phyloP scores from a whole-genome alignment of 2,329 filamentous ascomycete genomes.

The Aspergillus sp. region DNA sequence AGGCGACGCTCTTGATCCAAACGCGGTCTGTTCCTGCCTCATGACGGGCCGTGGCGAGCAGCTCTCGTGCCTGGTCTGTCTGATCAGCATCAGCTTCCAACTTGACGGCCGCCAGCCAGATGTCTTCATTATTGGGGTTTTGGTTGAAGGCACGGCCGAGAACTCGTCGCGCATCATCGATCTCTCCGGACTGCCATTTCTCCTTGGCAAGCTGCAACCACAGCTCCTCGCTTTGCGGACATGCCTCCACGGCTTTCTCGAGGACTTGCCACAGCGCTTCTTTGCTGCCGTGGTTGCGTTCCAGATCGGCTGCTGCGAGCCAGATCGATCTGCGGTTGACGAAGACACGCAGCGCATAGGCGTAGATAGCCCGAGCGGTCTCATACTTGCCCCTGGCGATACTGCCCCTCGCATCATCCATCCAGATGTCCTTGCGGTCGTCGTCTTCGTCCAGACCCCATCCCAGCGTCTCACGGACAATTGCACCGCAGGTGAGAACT shows the following conservation, averaged over 20 bases:
- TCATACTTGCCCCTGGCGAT: slow-evolving; percentile 77
- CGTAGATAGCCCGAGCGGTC: slow-evolving; percentile 88
- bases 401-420: slow-evolving; percentile 80
- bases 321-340: slow-evolving; percentile 81
- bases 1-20: slow-evolving; percentile 93
- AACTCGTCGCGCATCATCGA: slow-evolving; percentile 78
- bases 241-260: slow-evolving; percentile 89
- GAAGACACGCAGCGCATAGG: slow-evolving; percentile 83
- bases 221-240: slow-evolving; percentile 80
- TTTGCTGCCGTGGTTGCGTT: slow-evolving; percentile 78
- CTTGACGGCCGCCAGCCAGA: slow-evolving; percentile 94
- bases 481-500: slow-evolving; percentile 75
- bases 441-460: slow-evolving; percentile 94
- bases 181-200: slow-evolving; percentile 81
- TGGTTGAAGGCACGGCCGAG: slow-evolving; percentile 87
- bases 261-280: slow-evolving; percentile 78
- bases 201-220: slow-evolving; percentile 97
- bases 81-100: slow-evolving; percentile 87
- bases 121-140: slow-evolving; percentile 94
- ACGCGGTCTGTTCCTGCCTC: slow-evolving; percentile 93
- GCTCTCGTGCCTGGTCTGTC: slow-evolving; percentile 70
- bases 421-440: slow-evolving; percentile 91
- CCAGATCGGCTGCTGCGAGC: slow-evolving; percentile 83
- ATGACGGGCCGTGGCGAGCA: slow-evolving; percentile 74
- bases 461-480: slow-evolving; percentile 85